phyloP scores from a whole-genome alignment of 257 asterid genomes.

The Cinchona pubescens region DNA sequence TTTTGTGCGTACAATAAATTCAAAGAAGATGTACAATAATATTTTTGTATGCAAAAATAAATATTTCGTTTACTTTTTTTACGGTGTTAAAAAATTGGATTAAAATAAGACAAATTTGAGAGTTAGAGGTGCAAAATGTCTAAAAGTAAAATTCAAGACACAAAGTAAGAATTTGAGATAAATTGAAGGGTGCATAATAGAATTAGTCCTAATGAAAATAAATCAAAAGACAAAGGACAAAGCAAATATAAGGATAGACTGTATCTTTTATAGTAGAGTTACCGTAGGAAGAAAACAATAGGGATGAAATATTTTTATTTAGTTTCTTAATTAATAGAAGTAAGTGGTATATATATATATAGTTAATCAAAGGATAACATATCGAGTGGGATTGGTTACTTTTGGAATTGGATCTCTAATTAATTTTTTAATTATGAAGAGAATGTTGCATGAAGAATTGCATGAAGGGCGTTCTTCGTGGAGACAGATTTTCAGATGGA shows the following conservation, averaged over 20 bases:
- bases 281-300: conserved; percentile 20
- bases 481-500: conserved; percentile 51
- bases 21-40: too few relatives aligned
- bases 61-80: too few relatives aligned
- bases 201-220: too few relatives aligned
- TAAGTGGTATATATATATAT: background rate
- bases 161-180: too few relatives aligned
- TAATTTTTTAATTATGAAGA: conserved; percentile 14
- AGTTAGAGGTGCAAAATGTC: too few relatives aligned
- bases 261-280: background rate
- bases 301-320: background rate
- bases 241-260: background rate
- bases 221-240: too few relatives aligned
- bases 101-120: too few relatives aligned
- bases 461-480: conserved; percentile 21
- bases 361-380: background rate
- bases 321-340: background rate
- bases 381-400: conserved; percentile 7
- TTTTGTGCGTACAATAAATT: too few relatives aligned
- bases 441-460: conserved; percentile 40
- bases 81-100: too few relatives aligned
- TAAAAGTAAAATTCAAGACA: too few relatives aligned
- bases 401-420: conserved; percentile 20
- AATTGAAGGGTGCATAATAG: too few relatives aligned
- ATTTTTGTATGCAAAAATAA: too few relatives aligned